A percentile compares a stretch with the other conserved stretches of the same genome.
phyloP scores from a whole-genome alignment of 108 stramenopile genomes.

The Pseudonitzschia multistriata region DNA sequence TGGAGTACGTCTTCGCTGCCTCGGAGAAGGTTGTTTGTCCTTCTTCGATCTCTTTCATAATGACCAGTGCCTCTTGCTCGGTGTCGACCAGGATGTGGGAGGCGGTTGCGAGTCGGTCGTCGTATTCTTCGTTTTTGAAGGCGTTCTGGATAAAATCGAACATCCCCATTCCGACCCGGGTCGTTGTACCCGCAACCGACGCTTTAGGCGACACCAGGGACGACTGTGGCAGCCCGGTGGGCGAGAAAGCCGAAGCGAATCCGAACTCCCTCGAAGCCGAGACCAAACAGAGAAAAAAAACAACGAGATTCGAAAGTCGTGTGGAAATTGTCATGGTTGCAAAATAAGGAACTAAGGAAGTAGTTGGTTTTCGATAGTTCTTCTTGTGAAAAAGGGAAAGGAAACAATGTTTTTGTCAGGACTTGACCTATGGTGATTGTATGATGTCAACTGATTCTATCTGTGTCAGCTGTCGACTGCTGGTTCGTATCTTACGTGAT shows the following conservation, averaged over 20 bases:
- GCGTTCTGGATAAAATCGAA: conserved; percentile 4
- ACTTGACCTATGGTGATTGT: too few relatives aligned
- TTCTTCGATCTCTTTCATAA: conserved; percentile 41
- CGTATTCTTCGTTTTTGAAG: conserved; percentile 1
- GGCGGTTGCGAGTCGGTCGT: conserved; percentile 25
- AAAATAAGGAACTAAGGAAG: too few relatives aligned
- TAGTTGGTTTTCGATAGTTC: too few relatives aligned
- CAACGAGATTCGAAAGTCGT: background rate
- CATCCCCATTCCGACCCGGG: background rate
- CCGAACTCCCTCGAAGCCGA: background rate
- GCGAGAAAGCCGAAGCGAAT: background rate
- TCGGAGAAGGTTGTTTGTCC: conserved; percentile 45
- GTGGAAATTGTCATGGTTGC: background rate
- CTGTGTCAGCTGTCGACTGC: background rate
- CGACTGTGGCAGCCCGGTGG: background rate
- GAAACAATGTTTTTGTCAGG: too few relatives aligned
- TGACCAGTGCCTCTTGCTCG: conserved; percentile 36
- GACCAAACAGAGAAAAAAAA: background rate
- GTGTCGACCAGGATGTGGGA: conserved; percentile 55
- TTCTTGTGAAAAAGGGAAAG: background rate
- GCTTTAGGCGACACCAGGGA: background rate
- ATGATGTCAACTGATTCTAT: too few relatives aligned
- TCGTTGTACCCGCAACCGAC: background rate
- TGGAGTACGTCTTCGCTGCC: conserved; percentile 50
- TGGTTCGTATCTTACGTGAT: too few relatives aligned